Conservation (phyloP, 1,284 basidiomycete species). For the Papiliotrema nemorosa region DNA sequence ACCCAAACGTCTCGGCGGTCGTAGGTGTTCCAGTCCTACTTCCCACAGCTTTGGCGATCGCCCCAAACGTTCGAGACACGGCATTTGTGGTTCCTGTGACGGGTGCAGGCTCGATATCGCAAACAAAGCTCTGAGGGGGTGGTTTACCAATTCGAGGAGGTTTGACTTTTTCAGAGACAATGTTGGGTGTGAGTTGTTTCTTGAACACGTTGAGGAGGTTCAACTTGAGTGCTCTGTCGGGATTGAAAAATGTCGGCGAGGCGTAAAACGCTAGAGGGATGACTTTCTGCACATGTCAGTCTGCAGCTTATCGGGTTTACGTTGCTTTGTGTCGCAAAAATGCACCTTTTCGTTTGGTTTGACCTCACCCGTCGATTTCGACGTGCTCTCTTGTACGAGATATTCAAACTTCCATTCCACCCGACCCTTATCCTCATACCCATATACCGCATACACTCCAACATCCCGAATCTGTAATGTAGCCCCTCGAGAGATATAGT, state of each 20-base stretch:
- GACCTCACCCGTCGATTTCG: constrained; percentile 52
- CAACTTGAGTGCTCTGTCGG: constrained; percentile 15
- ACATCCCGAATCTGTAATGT: constrained; percentile 62
- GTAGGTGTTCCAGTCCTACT: neutral
- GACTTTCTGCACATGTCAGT: constrained; percentile 30
- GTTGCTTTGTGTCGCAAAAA: neutral
- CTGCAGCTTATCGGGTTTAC: neutral
- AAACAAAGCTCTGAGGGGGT: constrained; percentile 6
- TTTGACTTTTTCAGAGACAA: constrained; percentile 19
- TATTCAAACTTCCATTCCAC: constrained; percentile 74
- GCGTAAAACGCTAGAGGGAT: constrained; percentile 19
- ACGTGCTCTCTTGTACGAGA: constrained; percentile 59
- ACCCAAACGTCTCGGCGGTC: neutral
- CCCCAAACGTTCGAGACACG: constrained; percentile 4
- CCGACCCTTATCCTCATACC: constrained; percentile 56
- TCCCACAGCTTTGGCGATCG: constrained; percentile 10
- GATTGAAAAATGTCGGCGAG: constrained; percentile 19
- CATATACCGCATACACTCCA: constrained; percentile 68
- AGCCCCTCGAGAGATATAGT: constrained; percentile 69
- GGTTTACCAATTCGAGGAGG: constrained; percentile 20
- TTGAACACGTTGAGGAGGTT: constrained; percentile 23
- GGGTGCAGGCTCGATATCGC: constrained; percentile 2
- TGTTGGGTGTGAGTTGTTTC: constrained; percentile 19
- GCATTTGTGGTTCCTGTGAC: neutral
- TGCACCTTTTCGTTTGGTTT: constrained; percentile 61